Evolutionary conservation across 1,284 basidiomycete species (phyloP), one percentile per base, ranked within the genome.

Genomic region (Inonotus obliquus): DNA sequence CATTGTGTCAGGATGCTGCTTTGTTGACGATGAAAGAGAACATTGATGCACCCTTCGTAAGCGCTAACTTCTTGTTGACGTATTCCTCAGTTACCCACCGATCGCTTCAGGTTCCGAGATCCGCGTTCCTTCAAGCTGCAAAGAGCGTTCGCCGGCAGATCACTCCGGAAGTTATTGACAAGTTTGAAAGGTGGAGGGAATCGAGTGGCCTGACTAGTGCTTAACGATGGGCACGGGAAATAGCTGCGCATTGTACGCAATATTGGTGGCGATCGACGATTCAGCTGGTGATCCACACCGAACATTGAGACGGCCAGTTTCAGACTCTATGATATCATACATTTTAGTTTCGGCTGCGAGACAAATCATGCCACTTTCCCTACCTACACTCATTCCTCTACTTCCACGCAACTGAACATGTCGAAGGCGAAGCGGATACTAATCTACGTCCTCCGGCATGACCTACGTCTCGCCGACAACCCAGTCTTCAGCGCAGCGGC

Each of bases 1-100:
- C 91, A 1, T 82, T 99, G 54, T 98, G 96, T 71, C 97, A 99
- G 76, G 96, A 99, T 74, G 97, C 97, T 1, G 97, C 96, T 0
- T 74, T 99, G 66, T 72, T 89, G 44, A 92, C 95, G 0, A 96
- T 97, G 92, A 87, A 92, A 68, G 81, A 85, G 65, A 83, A 97
- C 71, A 85, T 98, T 25, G 73, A 92, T 63, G 87, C 92, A 4
- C 79, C 84, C 39, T 82, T 78, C 68, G 95, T 96, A 66, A 70
- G 89, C 70, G 23, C 39, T 39, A 14, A 6, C 13, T 19, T 13
- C 23, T 48, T 19, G 14, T 37, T 21, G 47, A 47, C 32, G 45
- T 49, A 48, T 29, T n/a, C 44, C 41, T 13, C 56, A 60, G 13
- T 13, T 51, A 61, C 35, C 25, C 39, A 7, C 39, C 11, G 32